These are phyloP conservation scores for Russula brevipes DNA, from an alignment of 768 basidiomycete genomes.

Conservation along the genomic window DNA sequence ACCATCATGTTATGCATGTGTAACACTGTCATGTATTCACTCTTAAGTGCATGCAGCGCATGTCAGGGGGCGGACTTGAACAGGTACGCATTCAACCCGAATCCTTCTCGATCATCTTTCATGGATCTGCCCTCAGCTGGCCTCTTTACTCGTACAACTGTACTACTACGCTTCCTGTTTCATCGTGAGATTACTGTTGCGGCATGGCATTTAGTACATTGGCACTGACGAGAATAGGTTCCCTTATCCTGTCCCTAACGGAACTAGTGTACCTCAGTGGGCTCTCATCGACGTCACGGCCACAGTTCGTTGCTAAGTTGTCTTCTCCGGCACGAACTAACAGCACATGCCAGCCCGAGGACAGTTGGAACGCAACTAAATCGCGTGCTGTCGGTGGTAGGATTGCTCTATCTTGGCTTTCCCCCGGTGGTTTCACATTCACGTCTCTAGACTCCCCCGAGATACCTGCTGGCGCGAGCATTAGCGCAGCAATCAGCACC, in stretches of 20 bases:
- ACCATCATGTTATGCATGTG: too few species aligned
- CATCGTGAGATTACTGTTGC: slow-evolving; percentile 5
- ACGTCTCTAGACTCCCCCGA: neutral
- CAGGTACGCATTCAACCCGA: neutral
- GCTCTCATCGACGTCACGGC: neutral
- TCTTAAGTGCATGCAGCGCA: slow-evolving; percentile 3
- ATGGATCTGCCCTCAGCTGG: neutral
- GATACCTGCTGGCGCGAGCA: neutral
- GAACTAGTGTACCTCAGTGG: slow-evolving; percentile 12
- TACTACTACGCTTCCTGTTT: neutral
- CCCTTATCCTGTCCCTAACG: slow-evolving; percentile 6
- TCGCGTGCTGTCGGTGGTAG: neutral
- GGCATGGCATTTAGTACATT: neutral
- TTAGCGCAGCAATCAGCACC: neutral
- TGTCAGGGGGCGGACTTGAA: neutral
- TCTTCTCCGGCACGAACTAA: neutral
- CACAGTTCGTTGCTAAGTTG: slow-evolving; percentile 3
- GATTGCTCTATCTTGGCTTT: neutral
- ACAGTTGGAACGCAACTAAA: neutral
- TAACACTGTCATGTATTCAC: too few species aligned
- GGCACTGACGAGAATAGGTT: neutral
- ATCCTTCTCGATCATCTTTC: neutral
- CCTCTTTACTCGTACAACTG: neutral
- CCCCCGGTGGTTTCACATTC: neutral
- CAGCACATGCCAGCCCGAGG: neutral